Base-by-base conservation (phyloP, 2,329 filamentous ascomycete species). In the Amylocarpus encephaloides region DNA sequence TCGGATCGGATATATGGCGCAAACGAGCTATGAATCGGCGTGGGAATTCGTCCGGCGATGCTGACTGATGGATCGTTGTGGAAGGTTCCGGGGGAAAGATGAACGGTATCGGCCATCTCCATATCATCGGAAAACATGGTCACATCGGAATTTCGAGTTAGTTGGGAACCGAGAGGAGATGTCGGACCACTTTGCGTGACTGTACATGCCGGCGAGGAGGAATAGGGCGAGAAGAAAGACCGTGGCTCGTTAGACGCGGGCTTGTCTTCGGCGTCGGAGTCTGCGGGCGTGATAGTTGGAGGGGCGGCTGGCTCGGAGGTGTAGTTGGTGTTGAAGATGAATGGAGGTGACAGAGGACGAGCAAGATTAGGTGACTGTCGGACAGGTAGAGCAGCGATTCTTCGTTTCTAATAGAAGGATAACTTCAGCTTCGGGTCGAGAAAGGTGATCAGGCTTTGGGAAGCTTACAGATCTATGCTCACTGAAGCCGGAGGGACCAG, bases 11-110 rank as follows among this genome's bases (percentile, higher is more conserved):
- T 54, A 36, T 53, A 59, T 12, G 59, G 54, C n/a, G 55, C 50
- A 47, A 67, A 67, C 1, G 63, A 63, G 43, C 59, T 61, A 40
- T 67, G 60, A 35, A 67, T 66, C 33, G 65, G 65, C 6, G 65
- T 67, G 11, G 65, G 64, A 30, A 66, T 64, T 15, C 66, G 61
- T 12, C 59, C 59, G 4, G 56, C 50, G n/a, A 63, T 53, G 22
- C 48, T 61, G 18, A 54, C 41, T n/a, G 62, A 54, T n/a, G 56
- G 48, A 42, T 67, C 61, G 15, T 51, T 56, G 33, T 63, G 62
- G 38, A 62, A 64, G 10, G 58, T 43, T 1, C 59, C 61, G n/a
- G 63, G 64, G 6, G 58, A 62, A 18, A 63, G 54, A 40, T 62
- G 61, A 18, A 60, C 52, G 10, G 58, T 50, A 46, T 67, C 65